Base-by-base conservation (phyloP, 2,329 filamentous ascomycete genomes). In the Didymella pinodella region DNA sequence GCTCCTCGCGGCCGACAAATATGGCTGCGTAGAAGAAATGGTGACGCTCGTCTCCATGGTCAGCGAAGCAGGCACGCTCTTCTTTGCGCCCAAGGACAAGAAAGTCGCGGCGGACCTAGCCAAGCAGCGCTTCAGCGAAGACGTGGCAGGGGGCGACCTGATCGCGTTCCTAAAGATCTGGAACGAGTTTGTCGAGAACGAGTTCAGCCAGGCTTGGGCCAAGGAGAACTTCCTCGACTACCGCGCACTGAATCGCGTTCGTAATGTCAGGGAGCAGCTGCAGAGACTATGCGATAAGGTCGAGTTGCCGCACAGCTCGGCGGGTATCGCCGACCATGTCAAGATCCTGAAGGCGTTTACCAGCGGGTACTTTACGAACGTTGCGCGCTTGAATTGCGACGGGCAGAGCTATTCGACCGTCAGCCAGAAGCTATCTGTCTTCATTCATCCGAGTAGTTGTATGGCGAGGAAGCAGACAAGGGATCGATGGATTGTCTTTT, bases 31-130 rank as follows among this genome's bases (percentile, higher is more conserved):
- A 0, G 92, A 96, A 59, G 95, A 99, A 78, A 88, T 98, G 0
- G 82, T 99, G 16, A 93, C 91, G 0, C 92, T 98, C 48, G 92
- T 98, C n/a, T 88, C 93, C 41, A 97, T 98, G 91, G 85, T 98
- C 0, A 88, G 90, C 61, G 95, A 98, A 79, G 88, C 91, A 1
- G 92, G 90, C 4, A 89, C 93, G 0, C 85, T 99, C 5, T 99
- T 97, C 82, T 96, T 96, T 84, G 86, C 93, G 0, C 93, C 95
- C 20, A 97, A 97, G 75, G 93, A 99, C 79, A 97, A 98, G 82
- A 97, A 97, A 76, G 90, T 97, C 28, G 92, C 97, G 71, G 95
- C 95, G 12, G 94, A 99, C 76, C 92, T 90, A 62, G 95, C 95
- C 0, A 88, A 93, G 14, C 89, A 90, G 34, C 87, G 94, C 1